phyloP scores from a whole-genome alignment of 441 rosid species.

The Monsonia emarginata region DNA sequence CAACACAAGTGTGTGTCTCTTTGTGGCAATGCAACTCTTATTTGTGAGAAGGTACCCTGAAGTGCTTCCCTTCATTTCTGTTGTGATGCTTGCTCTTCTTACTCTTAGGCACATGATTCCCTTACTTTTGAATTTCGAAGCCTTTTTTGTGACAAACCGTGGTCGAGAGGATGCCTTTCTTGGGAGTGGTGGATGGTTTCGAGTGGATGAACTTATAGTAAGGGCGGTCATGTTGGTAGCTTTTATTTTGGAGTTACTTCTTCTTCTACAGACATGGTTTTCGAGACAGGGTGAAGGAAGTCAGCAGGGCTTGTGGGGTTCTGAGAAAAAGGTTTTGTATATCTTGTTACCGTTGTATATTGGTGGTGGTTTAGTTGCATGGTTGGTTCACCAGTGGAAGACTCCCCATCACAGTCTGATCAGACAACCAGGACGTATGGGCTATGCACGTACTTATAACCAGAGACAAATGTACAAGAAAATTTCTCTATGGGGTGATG shows the following conservation, averaged over 20 bases:
- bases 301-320: constrained; percentile 35
- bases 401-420: constrained; percentile 27
- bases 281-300: constrained; percentile 36
- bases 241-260: constrained; percentile 65
- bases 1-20: constrained; percentile 59
- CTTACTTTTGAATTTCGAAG: constrained; percentile 65
- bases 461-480: constrained; percentile 25
- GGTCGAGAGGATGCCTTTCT: constrained; percentile 47
- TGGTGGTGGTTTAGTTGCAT: constrained; percentile 53
- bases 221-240: constrained; percentile 74
- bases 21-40: constrained; percentile 63
- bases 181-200: constrained; percentile 70
- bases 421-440: constrained; percentile 12
- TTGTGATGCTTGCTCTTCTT: constrained; percentile 51
- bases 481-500: constrained; percentile 43
- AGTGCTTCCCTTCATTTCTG: constrained; percentile 57
- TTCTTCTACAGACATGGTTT: constrained; percentile 71
- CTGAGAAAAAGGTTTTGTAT: constrained; percentile 56
- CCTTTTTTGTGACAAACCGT: constrained; percentile 37
- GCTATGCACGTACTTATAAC: constrained; percentile 8
- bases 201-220: constrained; percentile 70
- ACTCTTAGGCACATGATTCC: constrained; percentile 77
- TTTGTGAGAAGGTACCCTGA: constrained; percentile 63
- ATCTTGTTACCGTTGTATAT: constrained; percentile 52
- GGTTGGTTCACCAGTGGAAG: constrained; percentile 41